Evolutionary conservation across 129 eudicot genomes (phyloP).

Genomic region (Flaveria linearis): DNA sequence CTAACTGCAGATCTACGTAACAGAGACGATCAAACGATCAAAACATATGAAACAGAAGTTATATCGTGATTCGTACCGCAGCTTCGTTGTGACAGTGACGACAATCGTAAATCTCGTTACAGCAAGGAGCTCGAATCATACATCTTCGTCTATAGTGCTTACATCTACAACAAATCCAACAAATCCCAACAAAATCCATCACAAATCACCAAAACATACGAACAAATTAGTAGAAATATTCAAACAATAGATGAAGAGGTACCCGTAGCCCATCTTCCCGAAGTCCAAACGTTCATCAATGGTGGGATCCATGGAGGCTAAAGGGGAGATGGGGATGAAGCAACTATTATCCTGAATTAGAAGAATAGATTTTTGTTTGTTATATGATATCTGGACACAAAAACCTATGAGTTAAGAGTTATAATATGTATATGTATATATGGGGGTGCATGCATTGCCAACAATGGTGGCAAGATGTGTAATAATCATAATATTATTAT

Average conservation of each 20-base stretch:
- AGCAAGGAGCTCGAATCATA: slow-evolving; percentile 94
- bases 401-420: not conserved
- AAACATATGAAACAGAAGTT: not conserved
- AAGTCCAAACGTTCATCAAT: slow-evolving; percentile 76
- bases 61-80: slow-evolving; percentile 40
- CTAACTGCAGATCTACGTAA: slow-evolving; percentile 5
- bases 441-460: slow-evolving; percentile 37
- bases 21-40: not conserved
- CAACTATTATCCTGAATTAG: slow-evolving; percentile 28
- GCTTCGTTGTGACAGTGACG: slow-evolving; percentile 99
- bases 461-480: slow-evolving; percentile 21
- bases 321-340: slow-evolving; percentile 29
- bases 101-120: slow-evolving; percentile 90
- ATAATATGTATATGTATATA: not conserved
- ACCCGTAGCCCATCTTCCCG: slow-evolving; percentile 99
- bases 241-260: slow-evolving; percentile 1
- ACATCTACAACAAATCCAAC: slow-evolving; percentile 54
- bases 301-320: slow-evolving; percentile 60
- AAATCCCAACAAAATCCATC: not conserved
- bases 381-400: slow-evolving; percentile 33
- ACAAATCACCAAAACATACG: not conserved
- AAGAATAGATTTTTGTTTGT: slow-evolving; percentile 6
- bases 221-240: not conserved
- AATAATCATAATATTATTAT: too few relatives aligned
- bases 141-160: slow-evolving; percentile 96